Conservation (phyloP, 257 asterid genomes). For the Eucommia ulmoides region DNA sequence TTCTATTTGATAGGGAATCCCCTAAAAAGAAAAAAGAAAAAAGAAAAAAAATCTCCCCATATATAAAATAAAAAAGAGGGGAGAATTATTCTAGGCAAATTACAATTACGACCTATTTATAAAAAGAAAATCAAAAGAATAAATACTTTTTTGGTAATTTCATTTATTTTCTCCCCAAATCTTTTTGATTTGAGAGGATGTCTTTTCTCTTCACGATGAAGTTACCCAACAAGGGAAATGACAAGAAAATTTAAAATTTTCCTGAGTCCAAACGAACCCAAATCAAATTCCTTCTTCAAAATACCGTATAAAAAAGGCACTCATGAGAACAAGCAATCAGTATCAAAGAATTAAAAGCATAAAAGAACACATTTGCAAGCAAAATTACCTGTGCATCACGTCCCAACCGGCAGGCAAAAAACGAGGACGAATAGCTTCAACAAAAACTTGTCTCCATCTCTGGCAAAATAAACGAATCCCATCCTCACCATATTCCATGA, state of each 20-base stretch:
- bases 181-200: no score
- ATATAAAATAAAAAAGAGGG: no score
- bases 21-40: no score
- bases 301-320: no score
- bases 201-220: neutral
- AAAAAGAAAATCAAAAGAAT: no score
- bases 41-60: no score
- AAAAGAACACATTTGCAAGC: neutral
- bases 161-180: no score
- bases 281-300: neutral
- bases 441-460: slow-evolving; percentile 84
- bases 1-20: no score
- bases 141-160: no score
- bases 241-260: neutral
- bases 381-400: slow-evolving; percentile 75
- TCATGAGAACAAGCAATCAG: no score
- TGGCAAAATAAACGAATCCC: slow-evolving; percentile 83
- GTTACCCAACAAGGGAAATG: neutral
- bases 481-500: slow-evolving; percentile 62
- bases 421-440: slow-evolving; percentile 78
- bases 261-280: neutral
- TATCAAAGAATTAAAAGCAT: neutral
- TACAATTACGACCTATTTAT: no score
- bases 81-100: no score
- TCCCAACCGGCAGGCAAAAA: slow-evolving; percentile 99